Conservation (phyloP, 78 protist genomes). For the Blattamonas nauphoetae region DNA sequence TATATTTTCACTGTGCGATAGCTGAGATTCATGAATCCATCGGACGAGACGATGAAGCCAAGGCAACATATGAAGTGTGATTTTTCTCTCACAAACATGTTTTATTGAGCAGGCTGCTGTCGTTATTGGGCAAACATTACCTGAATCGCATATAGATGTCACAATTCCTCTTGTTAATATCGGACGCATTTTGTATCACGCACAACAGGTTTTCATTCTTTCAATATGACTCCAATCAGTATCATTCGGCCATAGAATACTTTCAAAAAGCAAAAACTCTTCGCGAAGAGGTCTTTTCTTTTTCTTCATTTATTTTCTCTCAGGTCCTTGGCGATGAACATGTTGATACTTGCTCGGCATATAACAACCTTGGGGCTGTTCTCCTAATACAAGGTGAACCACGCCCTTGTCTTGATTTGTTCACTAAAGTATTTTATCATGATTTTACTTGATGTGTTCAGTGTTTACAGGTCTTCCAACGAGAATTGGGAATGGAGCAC, state of each 20-base stretch:
- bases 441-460: no score
- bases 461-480: not conserved
- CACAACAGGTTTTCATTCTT: not conserved
- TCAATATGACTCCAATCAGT: not conserved
- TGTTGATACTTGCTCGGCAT: not conserved
- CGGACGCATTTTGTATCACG: not conserved
- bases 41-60: not conserved
- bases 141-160: not conserved
- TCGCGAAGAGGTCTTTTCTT: not conserved
- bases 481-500: not conserved
- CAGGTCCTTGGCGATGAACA: not conserved
- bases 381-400: not conserved
- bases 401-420: not conserved
- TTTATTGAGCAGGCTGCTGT: no score
- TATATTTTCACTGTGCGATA: not conserved
- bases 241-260: not conserved
- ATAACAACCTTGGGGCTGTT: not conserved
- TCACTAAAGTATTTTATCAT: not conserved
- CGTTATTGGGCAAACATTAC: not conserved
- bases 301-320: not conserved
- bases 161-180: not conserved
- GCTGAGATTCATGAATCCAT: not conserved
- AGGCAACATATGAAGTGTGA: not conserved
- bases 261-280: not conserved
- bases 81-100: no score